Base-by-base conservation (phyloP, 1,139 yeast genomes). In the Saccharomyces hybrid region DNA sequence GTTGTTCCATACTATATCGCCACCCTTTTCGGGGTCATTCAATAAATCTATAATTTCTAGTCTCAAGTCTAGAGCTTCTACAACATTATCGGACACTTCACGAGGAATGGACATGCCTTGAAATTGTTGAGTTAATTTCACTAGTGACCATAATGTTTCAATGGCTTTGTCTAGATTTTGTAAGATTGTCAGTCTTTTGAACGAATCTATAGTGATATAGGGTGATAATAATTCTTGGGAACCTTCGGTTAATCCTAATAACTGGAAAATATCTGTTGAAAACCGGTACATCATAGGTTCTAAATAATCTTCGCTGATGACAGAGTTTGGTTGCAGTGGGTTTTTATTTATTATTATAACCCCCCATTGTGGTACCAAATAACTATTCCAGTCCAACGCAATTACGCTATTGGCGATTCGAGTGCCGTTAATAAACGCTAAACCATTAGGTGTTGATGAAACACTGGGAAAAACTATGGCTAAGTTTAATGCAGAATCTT, bases 351-450 rank as follows among this genome's bases (percentile, higher is more conserved):
- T 70, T 26, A 84, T 75, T 3, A 85, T 77, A 2, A 86, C 86
- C 24, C 98, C 98, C 96, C 96, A 91, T 71, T 88, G 96, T 6
- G 97, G 96, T 32, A 91, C 80, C 53, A 88, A 71, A 66, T 87
- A 91, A 48, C 93, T 82, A 64, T 86, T 81, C 53, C 88, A 78
- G 49, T 56, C 53, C 3, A 42, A 50, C 5, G 47, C 34, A 4
- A 47, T 12, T 1, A 60, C 58, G 0, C 86, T 79, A 54, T 75
- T 50, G 2, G 48, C 51, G 11, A 42, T 44, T 26, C 71, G 53
- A 73, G 31, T 78, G 64, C 58, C 31, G 56, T 53, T 14, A 53
- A 50, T 66, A 51, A 56, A 61, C 19, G 64, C 58, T 49, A 58
- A 53, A 24, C 59, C 63, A 47, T 61, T 59, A 12, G 59, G 64